phyloP scores from a whole-genome alignment of 106 monocot genomes.

The Dioscorea alata region DNA sequence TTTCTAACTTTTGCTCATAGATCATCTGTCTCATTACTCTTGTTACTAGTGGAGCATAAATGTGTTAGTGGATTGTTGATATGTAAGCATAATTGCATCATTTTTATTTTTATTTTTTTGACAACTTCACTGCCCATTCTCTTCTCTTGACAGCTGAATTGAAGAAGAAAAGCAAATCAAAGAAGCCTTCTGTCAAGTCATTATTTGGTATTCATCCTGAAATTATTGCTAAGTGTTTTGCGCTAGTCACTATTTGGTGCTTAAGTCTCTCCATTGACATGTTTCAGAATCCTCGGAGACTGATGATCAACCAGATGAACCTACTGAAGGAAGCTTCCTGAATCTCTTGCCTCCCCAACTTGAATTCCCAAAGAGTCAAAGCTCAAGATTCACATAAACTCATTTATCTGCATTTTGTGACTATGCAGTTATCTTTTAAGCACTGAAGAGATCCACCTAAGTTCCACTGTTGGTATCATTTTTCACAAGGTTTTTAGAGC shows the following conservation, averaged over 20 bases:
- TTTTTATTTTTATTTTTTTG: not conserved
- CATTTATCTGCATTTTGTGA: no score
- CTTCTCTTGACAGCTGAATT: constrained; percentile 42
- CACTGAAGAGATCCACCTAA: no score
- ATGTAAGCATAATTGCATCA: no score
- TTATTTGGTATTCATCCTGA: constrained; percentile 39
- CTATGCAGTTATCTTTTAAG: no score
- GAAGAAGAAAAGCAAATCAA: constrained; percentile 54
- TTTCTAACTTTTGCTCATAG: not conserved
- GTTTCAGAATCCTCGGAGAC: constrained; percentile 30
- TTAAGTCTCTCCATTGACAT: not conserved
- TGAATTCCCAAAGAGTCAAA: constrained; percentile 33
- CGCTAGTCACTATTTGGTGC: not conserved
- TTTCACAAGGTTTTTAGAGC: no score
- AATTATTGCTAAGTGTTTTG: not conserved
- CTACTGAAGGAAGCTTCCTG: constrained; percentile 34
- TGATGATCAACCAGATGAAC: constrained; percentile 34
- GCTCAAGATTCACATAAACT: no score
- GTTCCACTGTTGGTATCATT: no score
- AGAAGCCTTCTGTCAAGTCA: constrained; percentile 51
- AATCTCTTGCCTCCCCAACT: constrained; percentile 37
- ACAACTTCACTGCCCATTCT: not conserved
- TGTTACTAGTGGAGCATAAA: no score
- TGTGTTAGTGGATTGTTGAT: no score
- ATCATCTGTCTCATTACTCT: no score